Evolutionary conservation across 2,329 filamentous ascomycete species (phyloP), one percentile per base, ranked within the genome.

Genomic region (Talaromyces sp.): DNA sequence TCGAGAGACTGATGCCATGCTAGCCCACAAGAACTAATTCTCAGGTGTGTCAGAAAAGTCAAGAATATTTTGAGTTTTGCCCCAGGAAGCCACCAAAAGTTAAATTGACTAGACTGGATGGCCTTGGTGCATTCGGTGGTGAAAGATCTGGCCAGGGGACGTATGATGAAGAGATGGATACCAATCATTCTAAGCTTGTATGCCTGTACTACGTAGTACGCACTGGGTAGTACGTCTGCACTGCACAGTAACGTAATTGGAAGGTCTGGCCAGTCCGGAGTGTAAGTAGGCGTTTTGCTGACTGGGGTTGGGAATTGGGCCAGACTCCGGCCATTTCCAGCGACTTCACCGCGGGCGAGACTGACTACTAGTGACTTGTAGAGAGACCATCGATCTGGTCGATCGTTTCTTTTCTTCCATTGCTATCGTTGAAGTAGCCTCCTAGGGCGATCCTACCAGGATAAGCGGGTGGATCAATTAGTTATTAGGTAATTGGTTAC

Each of bases 41-140:
- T 37, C 22, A 24, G 13, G 56, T n/a, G 19, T 45, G 56, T 45
- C 37, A 31, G 22, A 31, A 43, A 45, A 59, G 39, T 31, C 56
- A 31, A 39, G 27, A 59, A 31, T 19, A 13, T n/a, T 33, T 59
- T 45, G 56, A 59, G 56, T 59, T 59, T 59, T 41, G 37, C 56
- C 56, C 56, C 56, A 59, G 39, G 45, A 59, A 59, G 56, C 56
- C 56, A 59, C 56, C 22, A 19, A 59, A 57, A 45, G 37, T 11
- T 43, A 39, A 39, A 52, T 10, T 19, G 24, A 52, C 49, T 52
- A 52, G 24, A n/a, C 27, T 52, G 49, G 16, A 35, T 54, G 50
- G 3, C 31, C 27, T 54, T 19, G 50, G 16, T 54, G 35, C 13
- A 14, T 16, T 33, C 9, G 27, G 49, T 16, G 27, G 27, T 33